Conservation (phyloP, 2,329 filamentous ascomycete genomes). For the Kalaharituber pfeilii region DNA sequence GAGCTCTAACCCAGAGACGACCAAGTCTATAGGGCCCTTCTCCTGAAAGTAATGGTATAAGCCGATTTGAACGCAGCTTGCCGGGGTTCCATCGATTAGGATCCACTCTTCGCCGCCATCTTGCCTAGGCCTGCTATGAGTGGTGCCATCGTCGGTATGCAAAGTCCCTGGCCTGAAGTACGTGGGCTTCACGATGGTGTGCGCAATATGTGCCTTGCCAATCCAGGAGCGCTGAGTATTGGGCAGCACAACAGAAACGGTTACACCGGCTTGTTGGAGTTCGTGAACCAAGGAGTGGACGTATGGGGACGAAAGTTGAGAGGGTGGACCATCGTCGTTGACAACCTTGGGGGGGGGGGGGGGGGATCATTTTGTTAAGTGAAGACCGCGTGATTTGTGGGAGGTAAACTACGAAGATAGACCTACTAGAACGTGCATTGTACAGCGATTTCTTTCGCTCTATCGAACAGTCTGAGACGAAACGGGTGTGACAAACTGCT, state of each 20-base stretch:
- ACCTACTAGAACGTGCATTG: too few relatives aligned
- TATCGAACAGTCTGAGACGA: too few relatives aligned
- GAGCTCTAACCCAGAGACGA: constrained; percentile 45
- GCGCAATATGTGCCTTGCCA: constrained; percentile 84
- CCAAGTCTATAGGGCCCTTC: constrained; percentile 53
- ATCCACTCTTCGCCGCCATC: constrained; percentile 58
- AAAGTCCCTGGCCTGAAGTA: constrained; percentile 46
- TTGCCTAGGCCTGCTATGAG: constrained; percentile 37
- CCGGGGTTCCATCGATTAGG: constrained; percentile 63
- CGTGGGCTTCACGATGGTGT: constrained; percentile 39
- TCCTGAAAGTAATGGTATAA: constrained; percentile 63
- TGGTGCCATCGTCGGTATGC: constrained; percentile 29
- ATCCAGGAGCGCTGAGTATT: constrained; percentile 94
- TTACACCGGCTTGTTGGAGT: constrained; percentile 59
- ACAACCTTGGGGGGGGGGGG: constrained; percentile 35
- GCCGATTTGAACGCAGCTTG: constrained; percentile 66
- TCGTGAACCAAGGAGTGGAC: constrained; percentile 55
- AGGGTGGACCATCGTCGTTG: constrained; percentile 71
- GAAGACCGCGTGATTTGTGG: too few relatives aligned
- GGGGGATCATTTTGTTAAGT: not conserved
- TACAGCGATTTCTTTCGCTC: too few relatives aligned
- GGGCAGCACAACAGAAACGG: constrained; percentile 80
- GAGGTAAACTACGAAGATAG: too few relatives aligned
- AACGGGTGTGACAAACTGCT: too few relatives aligned
- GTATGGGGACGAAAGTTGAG: constrained; percentile 60